Evolutionary conservation across 164 flowering plant genomes (phyloP).

Genomic region (Brasenia schreberi): DNA sequence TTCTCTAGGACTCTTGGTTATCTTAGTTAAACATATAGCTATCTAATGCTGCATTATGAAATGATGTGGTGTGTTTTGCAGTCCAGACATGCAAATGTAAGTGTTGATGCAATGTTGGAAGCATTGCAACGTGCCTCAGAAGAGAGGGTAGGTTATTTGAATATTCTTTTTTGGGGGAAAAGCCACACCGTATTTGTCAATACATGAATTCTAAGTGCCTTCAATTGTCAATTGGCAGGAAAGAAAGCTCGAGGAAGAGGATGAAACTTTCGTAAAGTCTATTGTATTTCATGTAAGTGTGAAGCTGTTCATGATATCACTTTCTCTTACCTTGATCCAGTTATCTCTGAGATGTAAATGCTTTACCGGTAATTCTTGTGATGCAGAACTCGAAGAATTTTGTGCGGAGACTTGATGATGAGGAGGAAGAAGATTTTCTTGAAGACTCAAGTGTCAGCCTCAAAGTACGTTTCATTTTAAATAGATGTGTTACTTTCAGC

Average conservation of each 20-base stretch:
- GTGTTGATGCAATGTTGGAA: conserved; percentile 78
- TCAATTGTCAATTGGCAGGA: conserved; percentile 29
- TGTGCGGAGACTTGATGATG: conserved; percentile 38
- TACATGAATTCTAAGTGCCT: not conserved
- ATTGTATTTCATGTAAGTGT: conserved; percentile 42
- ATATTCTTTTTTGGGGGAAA: not conserved
- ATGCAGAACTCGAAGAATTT: conserved; percentile 29
- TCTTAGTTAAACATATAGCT: not conserved
- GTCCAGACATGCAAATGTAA: conserved; percentile 90
- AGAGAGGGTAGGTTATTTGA: conserved; percentile 37
- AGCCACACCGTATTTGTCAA: not conserved
- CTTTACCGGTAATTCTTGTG: not conserved
- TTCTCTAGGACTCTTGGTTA: not conserved
- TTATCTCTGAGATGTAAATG: not conserved
- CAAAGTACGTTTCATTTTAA: conserved; percentile 21
- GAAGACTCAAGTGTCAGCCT: conserved; percentile 11
- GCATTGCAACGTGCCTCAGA: conserved; percentile 58
- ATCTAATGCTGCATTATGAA: not conserved
- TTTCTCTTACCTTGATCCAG: not conserved
- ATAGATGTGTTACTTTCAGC: too few species aligned
- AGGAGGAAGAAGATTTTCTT: conserved; percentile 20
- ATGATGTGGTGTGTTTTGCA: conserved; percentile 21
- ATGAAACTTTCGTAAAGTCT: conserved; percentile 73
- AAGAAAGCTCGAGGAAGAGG: conserved; percentile 60
- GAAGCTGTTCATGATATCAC: not conserved